Conservation (phyloP, 306 rosid species). For the Arachis stenosperma region DNA sequence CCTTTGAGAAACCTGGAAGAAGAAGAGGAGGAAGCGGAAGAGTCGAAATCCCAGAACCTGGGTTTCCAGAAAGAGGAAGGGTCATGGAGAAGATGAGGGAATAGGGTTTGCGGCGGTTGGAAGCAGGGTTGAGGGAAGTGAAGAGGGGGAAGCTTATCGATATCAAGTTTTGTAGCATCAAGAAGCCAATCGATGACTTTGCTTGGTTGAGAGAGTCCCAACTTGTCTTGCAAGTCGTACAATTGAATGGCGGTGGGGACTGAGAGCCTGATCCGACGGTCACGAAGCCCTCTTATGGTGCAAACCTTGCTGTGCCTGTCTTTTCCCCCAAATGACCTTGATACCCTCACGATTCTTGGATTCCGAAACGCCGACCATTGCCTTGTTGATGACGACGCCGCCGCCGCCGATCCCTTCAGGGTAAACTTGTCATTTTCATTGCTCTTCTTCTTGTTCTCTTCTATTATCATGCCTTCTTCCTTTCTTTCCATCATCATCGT, state of each 20-base stretch:
- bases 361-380: slow-evolving; percentile 82
- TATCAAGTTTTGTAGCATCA: slow-evolving; percentile 69
- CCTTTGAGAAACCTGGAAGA: slow-evolving; percentile 16
- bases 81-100: slow-evolving; percentile 25
- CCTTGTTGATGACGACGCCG: slow-evolving; percentile 54
- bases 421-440: slow-evolving; percentile 23
- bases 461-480: slow-evolving; percentile 53
- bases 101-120: slow-evolving; percentile 53
- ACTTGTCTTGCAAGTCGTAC: slow-evolving; percentile 84
- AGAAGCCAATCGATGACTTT: slow-evolving; percentile 93
- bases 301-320: slow-evolving; percentile 96
- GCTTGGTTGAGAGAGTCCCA: slow-evolving; percentile 81
- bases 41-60: slow-evolving; percentile 39
- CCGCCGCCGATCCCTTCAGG: not conserved
- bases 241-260: slow-evolving; percentile 84
- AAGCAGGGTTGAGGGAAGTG: slow-evolving; percentile 67
- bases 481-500: slow-evolving; percentile 47
- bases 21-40: no score
- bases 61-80: not conserved
- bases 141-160: slow-evolving; percentile 90
- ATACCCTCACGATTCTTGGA: slow-evolving; percentile 88
- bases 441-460: slow-evolving; percentile 48
- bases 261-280: slow-evolving; percentile 88
- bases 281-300: slow-evolving; percentile 88
- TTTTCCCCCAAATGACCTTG: slow-evolving; percentile 88